Percentiles rank a stretch among this genome's conserved stretches.
Evolutionary conservation across 2,329 filamentous ascomycete species (phyloP).

Genomic region (Teratosphaeria destructans): DNA sequence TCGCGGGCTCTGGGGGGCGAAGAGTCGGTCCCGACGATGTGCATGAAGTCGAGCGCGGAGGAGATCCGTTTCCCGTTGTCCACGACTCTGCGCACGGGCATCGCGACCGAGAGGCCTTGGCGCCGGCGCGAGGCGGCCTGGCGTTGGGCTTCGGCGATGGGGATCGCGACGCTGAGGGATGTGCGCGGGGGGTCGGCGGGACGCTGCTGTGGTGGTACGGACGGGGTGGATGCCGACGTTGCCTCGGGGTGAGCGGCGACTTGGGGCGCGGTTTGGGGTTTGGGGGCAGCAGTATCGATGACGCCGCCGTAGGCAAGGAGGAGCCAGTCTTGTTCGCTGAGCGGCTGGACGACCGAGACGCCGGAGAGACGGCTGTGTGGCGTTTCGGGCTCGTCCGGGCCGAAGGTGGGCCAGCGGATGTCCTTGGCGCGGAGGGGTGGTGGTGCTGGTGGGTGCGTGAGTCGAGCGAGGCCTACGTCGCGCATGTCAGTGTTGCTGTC

Average conservation of each 20-base stretch:
- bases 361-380: background rate
- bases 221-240: too few relatives aligned
- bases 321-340: background rate
- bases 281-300: too few relatives aligned
- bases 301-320: background rate
- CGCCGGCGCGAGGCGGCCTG: background rate
- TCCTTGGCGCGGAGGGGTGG: background rate
- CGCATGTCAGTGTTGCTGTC: background rate
- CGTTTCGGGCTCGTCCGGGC: background rate
- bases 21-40: background rate
- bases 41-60: background rate
- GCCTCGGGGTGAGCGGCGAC: background rate
- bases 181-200: background rate
- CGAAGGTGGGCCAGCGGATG: background rate
- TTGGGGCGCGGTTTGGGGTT: background rate
- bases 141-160: background rate
- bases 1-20: too few relatives aligned
- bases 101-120: background rate
- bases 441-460: too few relatives aligned
- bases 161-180: background rate
- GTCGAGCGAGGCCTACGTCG: background rate
- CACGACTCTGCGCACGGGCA: background rate
- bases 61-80: background rate
- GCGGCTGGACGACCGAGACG: background rate
- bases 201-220: background rate